A percentile compares a stretch with the other conserved stretches of the same genome.
These are phyloP conservation scores for Spatholobus suberectus DNA, from an alignment of 306 rosid genomes.

Conservation along the genomic window DNA sequence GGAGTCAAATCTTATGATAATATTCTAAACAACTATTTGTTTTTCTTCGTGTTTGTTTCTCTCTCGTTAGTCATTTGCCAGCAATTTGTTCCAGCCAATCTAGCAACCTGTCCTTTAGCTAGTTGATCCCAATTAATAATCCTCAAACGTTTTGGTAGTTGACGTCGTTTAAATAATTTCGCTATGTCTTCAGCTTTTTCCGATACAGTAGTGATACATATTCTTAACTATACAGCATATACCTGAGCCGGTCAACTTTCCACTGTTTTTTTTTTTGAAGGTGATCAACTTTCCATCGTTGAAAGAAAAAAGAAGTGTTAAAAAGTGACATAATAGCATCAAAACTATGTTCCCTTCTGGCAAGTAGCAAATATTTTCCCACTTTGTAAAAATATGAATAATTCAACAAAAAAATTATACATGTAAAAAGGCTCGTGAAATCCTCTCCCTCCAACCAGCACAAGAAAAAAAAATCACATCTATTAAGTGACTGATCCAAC, in stretches of 20 bases:
- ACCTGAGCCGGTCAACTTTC: no score
- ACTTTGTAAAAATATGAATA: conserved; percentile 22
- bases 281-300: no score
- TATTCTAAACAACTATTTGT: no score
- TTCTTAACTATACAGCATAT: neutral
- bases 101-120: neutral
- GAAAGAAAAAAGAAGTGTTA: neutral
- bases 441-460: conserved; percentile 15
- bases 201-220: neutral
- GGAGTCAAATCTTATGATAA: no score
- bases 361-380: neutral
- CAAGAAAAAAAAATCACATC: conserved; percentile 18
- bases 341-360: neutral
- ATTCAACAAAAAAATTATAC: conserved; percentile 17
- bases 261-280: no score
- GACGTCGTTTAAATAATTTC: neutral
- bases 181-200: neutral
- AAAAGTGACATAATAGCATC: neutral
- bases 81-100: no score
- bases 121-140: neutral
- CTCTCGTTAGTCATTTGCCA: no score
- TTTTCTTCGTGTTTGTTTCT: no score
- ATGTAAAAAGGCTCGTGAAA: neutral
- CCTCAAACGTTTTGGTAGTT: neutral
- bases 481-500: neutral